Conservation (phyloP, 176 grass and related monocot genomes). For the Cocos nucifera region DNA sequence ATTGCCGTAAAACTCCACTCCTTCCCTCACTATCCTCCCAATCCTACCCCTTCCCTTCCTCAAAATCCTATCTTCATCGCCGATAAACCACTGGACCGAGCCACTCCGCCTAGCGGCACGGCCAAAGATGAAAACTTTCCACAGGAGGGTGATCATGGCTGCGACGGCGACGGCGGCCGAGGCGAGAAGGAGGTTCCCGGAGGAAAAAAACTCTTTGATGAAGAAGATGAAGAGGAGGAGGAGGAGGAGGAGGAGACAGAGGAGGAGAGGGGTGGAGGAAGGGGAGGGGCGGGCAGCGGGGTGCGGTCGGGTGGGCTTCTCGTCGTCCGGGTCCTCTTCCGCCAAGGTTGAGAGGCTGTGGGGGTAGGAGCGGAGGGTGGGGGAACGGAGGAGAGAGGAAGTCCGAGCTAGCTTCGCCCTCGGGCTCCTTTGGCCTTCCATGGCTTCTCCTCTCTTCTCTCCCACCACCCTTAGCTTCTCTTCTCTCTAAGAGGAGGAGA, state of each 20-base stretch:
- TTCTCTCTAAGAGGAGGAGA: neutral
- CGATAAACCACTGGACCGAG: slow-evolving; percentile 13
- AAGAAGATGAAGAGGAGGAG: slow-evolving; percentile 8
- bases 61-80: neutral
- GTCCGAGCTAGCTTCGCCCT: neutral
- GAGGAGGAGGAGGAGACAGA: neutral
- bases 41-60: neutral
- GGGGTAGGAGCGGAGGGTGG: slow-evolving; percentile 12
- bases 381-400: slow-evolving; percentile 22
- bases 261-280: neutral
- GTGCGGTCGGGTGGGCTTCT: neutral
- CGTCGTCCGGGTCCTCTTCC: too few species aligned
- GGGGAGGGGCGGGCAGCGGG: neutral
- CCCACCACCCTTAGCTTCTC: neutral
- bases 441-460: slow-evolving; percentile 9
- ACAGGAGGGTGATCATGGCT: neutral
- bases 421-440: neutral
- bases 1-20: slow-evolving; percentile 7
- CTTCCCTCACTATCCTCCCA: neutral
- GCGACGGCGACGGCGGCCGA: neutral
- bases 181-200: slow-evolving; percentile 1
- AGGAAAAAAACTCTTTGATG: neutral
- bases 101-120: neutral
- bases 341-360: neutral
- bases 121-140: neutral